phyloP scores from a whole-genome alignment of 1,284 basidiomycete species.

The Trichosporon coremiiforme region DNA sequence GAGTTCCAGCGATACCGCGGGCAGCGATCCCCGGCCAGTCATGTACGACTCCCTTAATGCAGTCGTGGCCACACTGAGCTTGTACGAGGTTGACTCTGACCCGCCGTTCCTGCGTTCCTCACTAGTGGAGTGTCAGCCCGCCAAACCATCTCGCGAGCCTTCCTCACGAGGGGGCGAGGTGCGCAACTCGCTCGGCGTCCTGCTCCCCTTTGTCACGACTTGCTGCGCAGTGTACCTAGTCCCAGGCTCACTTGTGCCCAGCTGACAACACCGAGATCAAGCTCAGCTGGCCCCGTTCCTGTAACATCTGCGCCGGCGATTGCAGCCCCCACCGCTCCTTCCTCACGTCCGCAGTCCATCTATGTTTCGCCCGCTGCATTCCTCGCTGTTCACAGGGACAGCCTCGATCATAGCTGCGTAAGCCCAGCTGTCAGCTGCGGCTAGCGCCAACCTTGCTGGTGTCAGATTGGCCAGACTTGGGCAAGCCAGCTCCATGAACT shows the following conservation, averaged over 20 bases:
- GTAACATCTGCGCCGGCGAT: background rate
- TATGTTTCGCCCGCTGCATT: too few relatives aligned
- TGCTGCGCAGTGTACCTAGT: too few relatives aligned
- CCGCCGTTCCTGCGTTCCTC: background rate
- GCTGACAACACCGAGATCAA: background rate
- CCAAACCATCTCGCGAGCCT: background rate
- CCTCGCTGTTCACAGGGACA: too few relatives aligned
- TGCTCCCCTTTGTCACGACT: too few relatives aligned
- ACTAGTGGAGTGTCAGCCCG: background rate
- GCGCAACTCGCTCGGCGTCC: too few relatives aligned
- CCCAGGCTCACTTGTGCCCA: too few relatives aligned
- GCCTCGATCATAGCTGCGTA: too few relatives aligned
- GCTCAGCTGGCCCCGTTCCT: background rate
- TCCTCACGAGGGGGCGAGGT: too few relatives aligned
- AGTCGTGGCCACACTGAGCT: background rate
- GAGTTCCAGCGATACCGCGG: background rate
- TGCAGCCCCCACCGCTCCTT: background rate
- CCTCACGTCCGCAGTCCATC: too few relatives aligned
- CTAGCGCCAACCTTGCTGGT: background rate
- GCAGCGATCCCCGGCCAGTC: background rate
- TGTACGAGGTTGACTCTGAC: background rate
- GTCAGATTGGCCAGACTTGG: background rate
- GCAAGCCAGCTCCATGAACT: background rate
- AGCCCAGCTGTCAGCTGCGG: too few relatives aligned
- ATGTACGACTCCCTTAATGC: background rate